Evolutionary conservation across 106 monocot species (phyloP), one percentile per base, ranked within the genome.

Genomic region (Acorus calamus): DNA sequence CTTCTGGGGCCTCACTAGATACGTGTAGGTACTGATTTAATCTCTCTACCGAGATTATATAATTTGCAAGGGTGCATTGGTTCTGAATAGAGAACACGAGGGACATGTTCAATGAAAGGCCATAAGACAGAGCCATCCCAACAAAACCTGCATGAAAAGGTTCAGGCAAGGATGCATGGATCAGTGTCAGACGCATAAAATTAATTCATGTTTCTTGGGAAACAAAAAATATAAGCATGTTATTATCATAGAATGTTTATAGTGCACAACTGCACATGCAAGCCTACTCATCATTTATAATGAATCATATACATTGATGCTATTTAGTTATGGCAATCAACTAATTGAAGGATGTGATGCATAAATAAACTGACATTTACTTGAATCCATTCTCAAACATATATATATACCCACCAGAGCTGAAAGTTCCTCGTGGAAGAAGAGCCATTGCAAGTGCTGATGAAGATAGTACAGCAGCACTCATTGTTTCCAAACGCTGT

Each of bases 111-210:
- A 98, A 60, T 13, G 91, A 88, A 46, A 98, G 85, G 45, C 96
- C 96, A 75, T 98, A 98, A 46, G 96, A 92, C 52, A 98, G 46
- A 41, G 91, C 96, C 91, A 98, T 79, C 49, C 96, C 96, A 51
- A 92, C 73, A 69, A 91, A 83, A 11, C 96, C 96, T 92, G 88
- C 76, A 76, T 28, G 28, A 73, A 57, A 9, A 60, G 14, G 0
- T 6, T 10, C n/a, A 50, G 11, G 11, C 44, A 43, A 8, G 45
- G 44, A 11, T 12, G 8, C 28, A 28, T 28, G 28, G 28, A 28
- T 28, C 28, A 28, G 28, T 28, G 28, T 28, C 28, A 28, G 28
- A 28, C 28, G 28, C 28, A 28, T 28, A 28, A 28, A 28, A 28
- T 28, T 28, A 28, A 28, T 28, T 28, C 28, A 28, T 0, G 2